Evolutionary conservation across 2,329 filamentous ascomycete species (phyloP), one percentile per base, ranked within the genome.

Genomic region (Teratosphaeriaceae sp.): DNA sequence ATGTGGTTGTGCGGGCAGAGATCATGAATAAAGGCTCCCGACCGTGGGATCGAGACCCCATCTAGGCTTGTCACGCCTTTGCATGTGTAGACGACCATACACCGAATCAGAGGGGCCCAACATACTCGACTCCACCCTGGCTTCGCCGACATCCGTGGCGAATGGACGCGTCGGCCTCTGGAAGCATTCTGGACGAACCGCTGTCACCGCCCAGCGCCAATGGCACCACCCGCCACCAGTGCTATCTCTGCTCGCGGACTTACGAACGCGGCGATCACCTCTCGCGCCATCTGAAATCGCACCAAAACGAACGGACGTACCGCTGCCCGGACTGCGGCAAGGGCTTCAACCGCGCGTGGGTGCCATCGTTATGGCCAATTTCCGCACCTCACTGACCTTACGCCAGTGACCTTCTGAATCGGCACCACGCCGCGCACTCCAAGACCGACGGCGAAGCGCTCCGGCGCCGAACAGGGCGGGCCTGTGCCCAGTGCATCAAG

Each of bases 231-330:
- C 35, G 52, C 2, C 52, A 56, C 33, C 24, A 44, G n/a, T 57
- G 54, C 42, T 54, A 51, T 36, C 44, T 54, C 9, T 56, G 55
- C 40, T 41, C 36, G 26, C 37, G 53, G 23, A 50, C 50, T 1
- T 56, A 58, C 41, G 53, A 58, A 44, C 35, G 55, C 11, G 45
- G 47, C 13, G 55, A 58, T 26, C 53, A 58, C 30, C 45, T 56
- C 2, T 48, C 44, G 18, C 45, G 55, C 5, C 55, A 58, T 43
- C 45, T 58, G 7, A 58, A 56, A 34, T 51, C 49, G 5, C 55
- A 58, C 40, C 52, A 56, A 41, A 58, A 58, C 29, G 53, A 58
- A 22, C 46, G 55, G 15, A 38, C 46, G 1, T 47, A 56, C 42
- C 48, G 49, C 15, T 58, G 55, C 23, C 12, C 34, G 4, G 50